Percentiles rank a stretch among this genome's conserved stretches.
phyloP scores from a whole-genome alignment of 2,329 filamentous ascomycete species.

The Apiospora sp. region DNA sequence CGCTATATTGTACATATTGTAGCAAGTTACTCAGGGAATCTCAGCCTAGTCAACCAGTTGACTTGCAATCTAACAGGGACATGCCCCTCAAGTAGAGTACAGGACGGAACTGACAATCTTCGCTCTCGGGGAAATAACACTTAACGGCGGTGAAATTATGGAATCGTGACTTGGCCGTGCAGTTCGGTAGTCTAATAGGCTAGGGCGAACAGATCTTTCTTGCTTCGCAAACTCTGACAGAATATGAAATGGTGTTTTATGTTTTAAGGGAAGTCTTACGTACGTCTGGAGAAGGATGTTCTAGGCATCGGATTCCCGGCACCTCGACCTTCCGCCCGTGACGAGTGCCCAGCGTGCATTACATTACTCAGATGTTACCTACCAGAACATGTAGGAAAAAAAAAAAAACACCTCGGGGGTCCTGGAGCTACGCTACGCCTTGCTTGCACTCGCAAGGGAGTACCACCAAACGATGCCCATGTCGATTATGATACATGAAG shows the following conservation, averaged over 20 bases:
- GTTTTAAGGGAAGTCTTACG: conserved; percentile 11
- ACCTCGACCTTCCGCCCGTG: background rate
- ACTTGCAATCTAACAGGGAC: background rate
- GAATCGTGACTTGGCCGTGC: background rate
- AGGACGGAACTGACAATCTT: background rate
- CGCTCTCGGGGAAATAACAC: background rate
- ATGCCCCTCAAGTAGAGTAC: background rate
- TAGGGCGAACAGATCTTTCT: conserved; percentile 1
- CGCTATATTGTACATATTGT: background rate
- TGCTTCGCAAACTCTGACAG: conserved; percentile 4
- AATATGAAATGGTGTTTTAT: conserved; percentile 4
- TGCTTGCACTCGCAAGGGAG: background rate
- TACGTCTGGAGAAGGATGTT: background rate
- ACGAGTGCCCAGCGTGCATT: conserved; percentile 11
- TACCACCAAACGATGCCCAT: conserved; percentile 6
- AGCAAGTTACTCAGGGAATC: background rate
- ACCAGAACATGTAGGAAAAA: background rate
- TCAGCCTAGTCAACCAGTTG: background rate
- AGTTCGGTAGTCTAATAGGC: background rate
- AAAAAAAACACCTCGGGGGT: background rate
- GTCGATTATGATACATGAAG: conserved; percentile 14
- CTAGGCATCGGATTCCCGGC: conserved; percentile 18
- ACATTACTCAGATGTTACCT: conserved; percentile 17
- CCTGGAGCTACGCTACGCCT: background rate
- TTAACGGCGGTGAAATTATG: background rate